Evolutionary conservation across 78 protist species (phyloP).

Genomic region (Monosiga brevicollis): DNA sequence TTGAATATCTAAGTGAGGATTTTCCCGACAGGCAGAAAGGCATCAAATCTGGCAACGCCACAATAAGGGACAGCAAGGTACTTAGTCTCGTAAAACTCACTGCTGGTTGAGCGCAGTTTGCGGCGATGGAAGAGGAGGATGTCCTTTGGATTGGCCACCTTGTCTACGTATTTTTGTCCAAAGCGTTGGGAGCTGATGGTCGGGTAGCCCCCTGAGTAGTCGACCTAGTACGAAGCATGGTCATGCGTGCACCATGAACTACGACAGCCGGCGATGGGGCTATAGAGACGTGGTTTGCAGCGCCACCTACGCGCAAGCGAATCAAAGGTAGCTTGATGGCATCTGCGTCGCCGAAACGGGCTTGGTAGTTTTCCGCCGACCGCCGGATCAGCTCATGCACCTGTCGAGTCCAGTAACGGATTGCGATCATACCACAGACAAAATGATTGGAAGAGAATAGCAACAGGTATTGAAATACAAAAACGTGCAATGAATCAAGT

Average conservation of each 20-base stretch:
- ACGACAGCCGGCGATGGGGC: neutral
- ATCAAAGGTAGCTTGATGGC: neutral
- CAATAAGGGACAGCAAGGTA: too few species aligned
- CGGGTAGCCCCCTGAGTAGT: conserved; percentile 41
- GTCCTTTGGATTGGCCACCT: conserved; percentile 71
- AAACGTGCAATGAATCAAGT: neutral
- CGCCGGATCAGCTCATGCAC: too few species aligned
- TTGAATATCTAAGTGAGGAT: too few species aligned
- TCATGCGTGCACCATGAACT: neutral
- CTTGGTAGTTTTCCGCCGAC: neutral
- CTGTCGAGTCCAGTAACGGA: neutral
- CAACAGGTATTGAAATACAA: neutral
- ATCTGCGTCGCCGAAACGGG: neutral
- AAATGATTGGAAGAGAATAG: neutral
- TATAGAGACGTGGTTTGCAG: neutral
- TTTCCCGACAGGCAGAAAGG: too few species aligned
- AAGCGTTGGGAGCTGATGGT: conserved; percentile 48
- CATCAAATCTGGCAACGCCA: too few species aligned
- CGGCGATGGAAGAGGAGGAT: conserved; percentile 39
- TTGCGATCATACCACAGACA: neutral
- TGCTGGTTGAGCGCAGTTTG: too few species aligned
- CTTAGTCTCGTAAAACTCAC: too few species aligned
- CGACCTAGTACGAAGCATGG: conserved; percentile 43
- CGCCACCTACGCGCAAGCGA: neutral
- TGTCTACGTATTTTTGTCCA: conserved; percentile 27